phyloP scores from a whole-genome alignment of 352 stramenopile species.

The Phytophthora crassamura region DNA sequence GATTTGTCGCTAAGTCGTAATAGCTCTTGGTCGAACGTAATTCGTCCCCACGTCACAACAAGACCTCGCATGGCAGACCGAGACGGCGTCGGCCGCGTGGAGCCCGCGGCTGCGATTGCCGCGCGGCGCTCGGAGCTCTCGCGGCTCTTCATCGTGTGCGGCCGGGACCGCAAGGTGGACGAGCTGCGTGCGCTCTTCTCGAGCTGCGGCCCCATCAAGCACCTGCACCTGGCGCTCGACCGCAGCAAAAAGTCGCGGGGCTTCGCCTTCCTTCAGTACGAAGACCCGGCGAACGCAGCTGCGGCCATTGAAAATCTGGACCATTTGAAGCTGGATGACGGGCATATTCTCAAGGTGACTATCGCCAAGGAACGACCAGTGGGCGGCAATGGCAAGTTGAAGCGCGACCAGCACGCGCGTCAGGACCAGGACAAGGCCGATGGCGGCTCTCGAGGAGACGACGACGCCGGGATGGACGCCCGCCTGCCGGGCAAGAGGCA shows the following conservation, averaged over 20 bases:
- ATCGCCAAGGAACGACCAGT: conserved; percentile 60
- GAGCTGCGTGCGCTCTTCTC: conserved; percentile 71
- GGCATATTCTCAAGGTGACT: conserved; percentile 82
- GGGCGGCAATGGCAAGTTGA: conserved; percentile 62
- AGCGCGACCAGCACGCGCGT: conserved; percentile 65
- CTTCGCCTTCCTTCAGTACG: conserved; percentile 84
- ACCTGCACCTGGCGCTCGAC: conserved; percentile 77
- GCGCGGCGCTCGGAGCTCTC: conserved; percentile 28
- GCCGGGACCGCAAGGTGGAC: conserved; percentile 65
- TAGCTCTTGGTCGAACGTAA: conserved; percentile 23
- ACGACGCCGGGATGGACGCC: conserved; percentile 36
- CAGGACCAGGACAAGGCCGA: conserved; percentile 43
- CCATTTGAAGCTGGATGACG: conserved; percentile 64
- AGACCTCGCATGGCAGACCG: conserved; percentile 30
- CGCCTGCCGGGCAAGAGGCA: conserved; percentile 64
- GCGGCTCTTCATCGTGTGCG: conserved; percentile 78
- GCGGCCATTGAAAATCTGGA: conserved; percentile 73
- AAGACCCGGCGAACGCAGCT: conserved; percentile 49
- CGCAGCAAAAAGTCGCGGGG: conserved; percentile 80
- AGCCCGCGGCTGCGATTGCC: not conserved
- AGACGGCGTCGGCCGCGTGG: conserved; percentile 10
- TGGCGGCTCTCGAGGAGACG: conserved; percentile 18
- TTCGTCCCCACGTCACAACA: conserved; percentile 23
- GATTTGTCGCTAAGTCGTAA: conserved; percentile 25
- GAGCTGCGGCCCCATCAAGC: conserved; percentile 62